Base-by-base conservation (phyloP, 2,329 filamentous ascomycete species). In the Sclerotinia glacialis region DNA sequence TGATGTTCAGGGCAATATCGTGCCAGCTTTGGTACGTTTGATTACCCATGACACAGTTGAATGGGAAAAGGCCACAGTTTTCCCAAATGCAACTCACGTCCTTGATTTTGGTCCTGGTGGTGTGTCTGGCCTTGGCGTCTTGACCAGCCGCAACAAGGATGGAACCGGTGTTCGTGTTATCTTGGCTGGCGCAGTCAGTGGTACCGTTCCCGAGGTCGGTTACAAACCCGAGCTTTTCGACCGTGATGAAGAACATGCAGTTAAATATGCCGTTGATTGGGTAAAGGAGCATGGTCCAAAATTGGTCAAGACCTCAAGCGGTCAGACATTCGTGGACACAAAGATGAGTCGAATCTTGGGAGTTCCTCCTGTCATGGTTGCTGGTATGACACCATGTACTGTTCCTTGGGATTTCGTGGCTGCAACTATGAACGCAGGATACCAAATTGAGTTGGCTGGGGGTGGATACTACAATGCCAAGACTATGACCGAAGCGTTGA, bases 131-230 rank as follows among this genome's bases (percentile, higher is more conserved):
- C 88, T 99, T 28, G 96, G 95, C 76, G 91, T 96, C 55, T 83
- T 99, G 70, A 99, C 95, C 67, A 98, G 96, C 83, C 92, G 95
- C 74, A 99, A 98, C 85, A 99, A 99, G 83, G 96, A 99, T 78
- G 95, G 95, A 70, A 98, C 93, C 67, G 95, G 95, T 74, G 95
- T 99, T 46, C 92, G 94, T 69, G 93, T 99, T 71, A 97, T 99
- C 71, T 85, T 99, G 67, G 95, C 93, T 53, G 95, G 96, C 70
- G 86, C 92, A n/a, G 90, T 99, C 74, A 91, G 94, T 74, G 94
- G 94, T 62, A 93, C 93, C 26, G 90, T 96, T 68, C 83, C 85
- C 42, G 95, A 98, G 78, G 90, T 99, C 69, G 95, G 95, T 65
- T 99, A 97, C 83, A 99, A 99, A 84, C 90, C 94, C 2, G 95